These are phyloP conservation scores for Fusarium miscanthi DNA, from an alignment of 2,329 filamentous ascomycete species.

Conservation along the genomic window DNA sequence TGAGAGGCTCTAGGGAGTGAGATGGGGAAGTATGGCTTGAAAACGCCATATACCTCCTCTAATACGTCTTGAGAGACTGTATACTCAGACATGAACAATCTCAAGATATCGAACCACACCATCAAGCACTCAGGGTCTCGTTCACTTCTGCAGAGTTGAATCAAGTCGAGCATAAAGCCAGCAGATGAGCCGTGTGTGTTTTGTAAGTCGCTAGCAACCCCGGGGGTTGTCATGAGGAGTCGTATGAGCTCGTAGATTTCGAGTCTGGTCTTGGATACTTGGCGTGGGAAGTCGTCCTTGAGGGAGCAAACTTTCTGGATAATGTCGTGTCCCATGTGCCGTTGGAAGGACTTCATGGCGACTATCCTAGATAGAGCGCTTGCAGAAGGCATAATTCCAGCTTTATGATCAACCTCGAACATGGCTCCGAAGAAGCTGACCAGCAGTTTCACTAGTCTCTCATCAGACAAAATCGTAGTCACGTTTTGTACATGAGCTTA, in stretches of 20 bases:
- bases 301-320: slow-evolving; percentile 62
- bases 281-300: slow-evolving; percentile 67
- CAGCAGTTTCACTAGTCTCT: slow-evolving; percentile 56
- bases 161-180: slow-evolving; percentile 61
- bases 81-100: slow-evolving; percentile 58
- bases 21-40: slow-evolving; percentile 71
- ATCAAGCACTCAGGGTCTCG: slow-evolving; percentile 68
- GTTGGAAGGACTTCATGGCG: slow-evolving; percentile 63
- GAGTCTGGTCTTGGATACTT: slow-evolving; percentile 62
- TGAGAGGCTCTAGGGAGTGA: slow-evolving; percentile 63
- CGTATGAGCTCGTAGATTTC: slow-evolving; percentile 63
- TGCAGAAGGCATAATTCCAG: slow-evolving; percentile 66
- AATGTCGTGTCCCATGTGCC: slow-evolving; percentile 60
- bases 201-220: slow-evolving; percentile 58
- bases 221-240: slow-evolving; percentile 56
- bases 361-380: slow-evolving; percentile 63
- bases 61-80: slow-evolving; percentile 58
- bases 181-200: slow-evolving; percentile 56
- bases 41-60: slow-evolving; percentile 63
- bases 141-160: slow-evolving; percentile 65
- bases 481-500: slow-evolving; percentile 38
- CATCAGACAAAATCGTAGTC: slow-evolving; percentile 9
- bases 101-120: slow-evolving; percentile 66
- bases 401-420: slow-evolving; percentile 69
- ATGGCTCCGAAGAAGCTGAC: slow-evolving; percentile 68